Conservation (phyloP, 257 asterid genomes). For the Lavandula angustifolia region DNA sequence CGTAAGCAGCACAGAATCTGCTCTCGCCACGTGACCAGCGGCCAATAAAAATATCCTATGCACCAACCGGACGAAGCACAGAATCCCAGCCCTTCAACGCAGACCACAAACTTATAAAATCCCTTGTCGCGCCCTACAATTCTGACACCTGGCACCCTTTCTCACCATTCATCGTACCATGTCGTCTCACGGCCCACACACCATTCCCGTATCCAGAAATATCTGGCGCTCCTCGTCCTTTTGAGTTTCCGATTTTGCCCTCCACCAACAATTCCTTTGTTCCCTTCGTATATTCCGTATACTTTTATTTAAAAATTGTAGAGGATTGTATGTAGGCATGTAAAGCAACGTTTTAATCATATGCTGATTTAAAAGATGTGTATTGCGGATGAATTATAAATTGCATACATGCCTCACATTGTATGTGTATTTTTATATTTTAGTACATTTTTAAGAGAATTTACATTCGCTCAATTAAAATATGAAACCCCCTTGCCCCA, state of each 20-base stretch:
- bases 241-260: constrained; percentile 30
- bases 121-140: constrained; percentile 14
- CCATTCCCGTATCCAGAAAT: constrained; percentile 32
- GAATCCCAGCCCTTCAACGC: constrained; percentile 3
- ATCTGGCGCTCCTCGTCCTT: constrained; percentile 17
- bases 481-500: too few species aligned
- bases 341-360: too few species aligned
- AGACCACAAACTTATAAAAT: constrained; percentile 21
- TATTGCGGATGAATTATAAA: too few species aligned
- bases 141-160: constrained; percentile 46
- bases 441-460: too few species aligned
- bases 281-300: neutral
- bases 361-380: too few species aligned
- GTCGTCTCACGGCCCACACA: constrained; percentile 36
- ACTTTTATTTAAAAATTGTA: too few species aligned
- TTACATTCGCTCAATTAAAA: too few species aligned
- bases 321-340: too few species aligned
- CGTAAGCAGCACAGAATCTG: constrained; percentile 36
- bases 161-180: constrained; percentile 35
- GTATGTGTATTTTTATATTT: too few species aligned
- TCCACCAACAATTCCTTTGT: neutral
- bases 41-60: constrained; percentile 34
- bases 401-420: too few species aligned
- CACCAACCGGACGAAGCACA: constrained; percentile 1
- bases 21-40: constrained; percentile 37